Percentiles rank a stretch among this genome's conserved stretches.
Evolutionary conservation across 1,284 basidiomycete genomes (phyloP).

Genomic region (Tilletia horrida): DNA sequence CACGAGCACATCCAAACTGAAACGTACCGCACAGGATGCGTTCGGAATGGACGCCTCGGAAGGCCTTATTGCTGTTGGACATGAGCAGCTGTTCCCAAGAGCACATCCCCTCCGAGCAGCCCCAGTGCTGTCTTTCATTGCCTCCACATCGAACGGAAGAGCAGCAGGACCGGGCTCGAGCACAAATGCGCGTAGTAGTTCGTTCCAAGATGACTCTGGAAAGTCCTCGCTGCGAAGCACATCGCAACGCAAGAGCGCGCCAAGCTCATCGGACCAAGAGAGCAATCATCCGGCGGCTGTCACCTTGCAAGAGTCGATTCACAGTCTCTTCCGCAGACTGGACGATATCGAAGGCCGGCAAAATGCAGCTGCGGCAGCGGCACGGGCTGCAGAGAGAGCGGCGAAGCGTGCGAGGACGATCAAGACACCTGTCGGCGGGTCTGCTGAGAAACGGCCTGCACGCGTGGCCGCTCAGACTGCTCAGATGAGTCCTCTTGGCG

Average conservation of each 20-base stretch:
- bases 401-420: slow-evolving; percentile 10
- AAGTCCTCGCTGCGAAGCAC: too few species aligned
- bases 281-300: slow-evolving; percentile 4
- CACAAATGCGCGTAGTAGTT: not conserved
- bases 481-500: too few species aligned
- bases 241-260: too few species aligned
- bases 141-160: not conserved
- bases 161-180: not conserved
- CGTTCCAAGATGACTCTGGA: not conserved
- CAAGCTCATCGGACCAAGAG: not conserved
- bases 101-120: slow-evolving; percentile 9
- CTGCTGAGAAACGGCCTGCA: too few species aligned
- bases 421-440: slow-evolving; percentile 1
- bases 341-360: slow-evolving; percentile 1
- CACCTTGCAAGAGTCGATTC: slow-evolving; percentile 5
- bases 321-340: not conserved
- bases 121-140: not conserved
- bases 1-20: not conserved
- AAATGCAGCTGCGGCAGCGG: not conserved
- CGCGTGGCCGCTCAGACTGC: too few species aligned
- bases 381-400: slow-evolving; percentile 1
- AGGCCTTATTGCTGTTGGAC: not conserved
- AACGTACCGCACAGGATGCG: not conserved
- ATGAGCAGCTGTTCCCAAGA: slow-evolving; percentile 1
- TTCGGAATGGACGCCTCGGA: slow-evolving; percentile 14